These are phyloP conservation scores for Cryptococcus jaspeensis DNA, from an alignment of 1,284 basidiomycete species.

Conservation along the genomic window DNA sequence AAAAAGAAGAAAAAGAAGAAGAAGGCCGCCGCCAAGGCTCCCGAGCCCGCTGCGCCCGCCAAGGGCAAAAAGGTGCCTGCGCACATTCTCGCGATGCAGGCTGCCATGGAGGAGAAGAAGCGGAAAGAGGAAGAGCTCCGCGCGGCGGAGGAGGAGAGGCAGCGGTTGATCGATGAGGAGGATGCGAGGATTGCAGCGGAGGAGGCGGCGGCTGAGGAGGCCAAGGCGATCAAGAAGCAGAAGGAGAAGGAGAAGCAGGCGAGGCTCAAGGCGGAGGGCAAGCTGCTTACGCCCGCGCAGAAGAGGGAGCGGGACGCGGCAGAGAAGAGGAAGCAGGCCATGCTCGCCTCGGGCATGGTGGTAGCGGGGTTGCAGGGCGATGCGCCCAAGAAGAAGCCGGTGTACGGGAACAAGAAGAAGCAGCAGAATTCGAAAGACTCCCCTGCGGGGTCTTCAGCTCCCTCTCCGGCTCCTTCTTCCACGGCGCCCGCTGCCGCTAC, in stretches of 20 bases:
- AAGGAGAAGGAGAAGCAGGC: constrained; percentile 73
- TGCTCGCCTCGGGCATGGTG: constrained; percentile 78
- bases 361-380: constrained; percentile 74
- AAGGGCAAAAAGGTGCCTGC: constrained; percentile 66
- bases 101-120: constrained; percentile 86
- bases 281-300: constrained; percentile 89
- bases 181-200: constrained; percentile 74
- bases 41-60: constrained; percentile 53
- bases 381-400: constrained; percentile 54
- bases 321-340: constrained; percentile 85
- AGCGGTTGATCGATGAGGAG: constrained; percentile 73
- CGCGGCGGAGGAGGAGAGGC: constrained; percentile 69
- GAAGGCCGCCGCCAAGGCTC: constrained; percentile 70
- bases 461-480: constrained; percentile 12
- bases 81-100: constrained; percentile 66
- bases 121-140: constrained; percentile 75
- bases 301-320: constrained; percentile 91
- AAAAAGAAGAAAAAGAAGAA: constrained; percentile 91
- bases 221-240: constrained; percentile 79
- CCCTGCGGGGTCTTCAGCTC: constrained; percentile 1
- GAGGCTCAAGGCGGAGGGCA: constrained; percentile 88
- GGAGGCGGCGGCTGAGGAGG: constrained; percentile 71
- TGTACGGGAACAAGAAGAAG: constrained; percentile 82
- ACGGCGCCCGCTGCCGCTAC: constrained; percentile 21
- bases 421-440: constrained; percentile 20